These are phyloP conservation scores for Dysphania ambrosioides DNA, from an alignment of 148 eudicot species.

Conservation along the genomic window DNA sequence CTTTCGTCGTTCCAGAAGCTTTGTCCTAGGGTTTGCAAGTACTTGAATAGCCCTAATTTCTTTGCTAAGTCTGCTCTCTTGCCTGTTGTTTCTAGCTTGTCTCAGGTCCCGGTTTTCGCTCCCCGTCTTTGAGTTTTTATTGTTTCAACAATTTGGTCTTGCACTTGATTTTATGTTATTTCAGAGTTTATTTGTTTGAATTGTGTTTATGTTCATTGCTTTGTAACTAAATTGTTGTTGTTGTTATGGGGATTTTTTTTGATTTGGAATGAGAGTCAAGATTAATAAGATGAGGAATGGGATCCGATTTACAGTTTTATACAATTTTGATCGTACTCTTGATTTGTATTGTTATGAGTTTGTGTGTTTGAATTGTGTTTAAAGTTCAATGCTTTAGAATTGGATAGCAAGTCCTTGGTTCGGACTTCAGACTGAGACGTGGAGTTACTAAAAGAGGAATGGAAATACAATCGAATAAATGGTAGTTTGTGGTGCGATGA, in stretches of 20 bases:
- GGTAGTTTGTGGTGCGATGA: neutral
- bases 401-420: too few species aligned
- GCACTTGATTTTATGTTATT: conserved; percentile 2
- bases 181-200: neutral
- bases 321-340: neutral
- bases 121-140: neutral
- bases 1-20: conserved; percentile 67
- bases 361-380: neutral
- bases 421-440: too few species aligned
- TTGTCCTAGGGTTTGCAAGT: conserved; percentile 87
- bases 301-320: too few species aligned
- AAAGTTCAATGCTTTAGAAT: neutral
- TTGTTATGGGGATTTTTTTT: too few species aligned
- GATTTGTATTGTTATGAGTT: neutral
- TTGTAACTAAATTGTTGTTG: too few species aligned
- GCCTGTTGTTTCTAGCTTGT: conserved; percentile 72
- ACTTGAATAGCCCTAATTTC: conserved; percentile 68
- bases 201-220: neutral
- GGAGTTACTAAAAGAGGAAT: neutral
- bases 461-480: neutral
- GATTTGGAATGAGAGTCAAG: too few species aligned
- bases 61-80: conserved; percentile 79
- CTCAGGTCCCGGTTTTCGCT: conserved; percentile 56
- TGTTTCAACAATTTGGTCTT: neutral
- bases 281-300: too few species aligned